A percentile compares a stretch with the other conserved stretches of the same genome.
These are phyloP conservation scores for Narthecium ossifragum DNA, from an alignment of 106 monocot genomes.

Conservation along the genomic window DNA sequence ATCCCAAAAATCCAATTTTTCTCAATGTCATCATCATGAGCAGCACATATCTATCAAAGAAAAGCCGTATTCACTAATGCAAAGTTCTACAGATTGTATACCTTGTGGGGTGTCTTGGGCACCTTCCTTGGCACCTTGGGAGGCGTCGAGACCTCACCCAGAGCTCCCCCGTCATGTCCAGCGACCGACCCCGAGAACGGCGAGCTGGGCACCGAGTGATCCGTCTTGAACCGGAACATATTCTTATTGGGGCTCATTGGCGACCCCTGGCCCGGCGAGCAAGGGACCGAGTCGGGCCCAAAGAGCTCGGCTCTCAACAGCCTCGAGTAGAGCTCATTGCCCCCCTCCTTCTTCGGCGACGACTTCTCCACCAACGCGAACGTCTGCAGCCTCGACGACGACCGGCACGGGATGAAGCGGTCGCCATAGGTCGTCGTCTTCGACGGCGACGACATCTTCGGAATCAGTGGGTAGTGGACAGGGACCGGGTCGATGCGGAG, in stretches of 20 bases:
- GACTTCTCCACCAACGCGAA: constrained; percentile 54
- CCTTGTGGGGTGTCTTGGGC: constrained; percentile 73
- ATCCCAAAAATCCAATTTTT: no score
- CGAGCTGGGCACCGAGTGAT: constrained; percentile 69
- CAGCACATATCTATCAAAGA: background rate
- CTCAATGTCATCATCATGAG: no score
- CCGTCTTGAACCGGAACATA: constrained; percentile 87
- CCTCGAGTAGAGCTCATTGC: constrained; percentile 66
- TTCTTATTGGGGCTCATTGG: constrained; percentile 78
- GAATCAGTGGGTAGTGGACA: constrained; percentile 32
- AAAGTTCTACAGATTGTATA: background rate
- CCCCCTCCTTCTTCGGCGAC: constrained; percentile 64
- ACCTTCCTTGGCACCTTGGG: constrained; percentile 54
- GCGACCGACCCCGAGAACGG: constrained; percentile 34
- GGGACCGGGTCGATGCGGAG: constrained; percentile 58
- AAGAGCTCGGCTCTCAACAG: constrained; percentile 81
- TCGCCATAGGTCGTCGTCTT: constrained; percentile 92
- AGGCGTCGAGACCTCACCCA: constrained; percentile 27
- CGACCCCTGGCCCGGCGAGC: constrained; percentile 41
- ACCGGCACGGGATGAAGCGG: constrained; percentile 89
- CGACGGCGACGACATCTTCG: constrained; percentile 70
- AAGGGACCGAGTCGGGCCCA: constrained; percentile 36
- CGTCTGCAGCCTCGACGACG: constrained; percentile 79
- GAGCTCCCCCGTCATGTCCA: constrained; percentile 12
- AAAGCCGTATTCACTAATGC: background rate